Base-by-base conservation (phyloP, 2,329 filamentous ascomycete genomes). In the Ophidiomyces ophidiicola region DNA sequence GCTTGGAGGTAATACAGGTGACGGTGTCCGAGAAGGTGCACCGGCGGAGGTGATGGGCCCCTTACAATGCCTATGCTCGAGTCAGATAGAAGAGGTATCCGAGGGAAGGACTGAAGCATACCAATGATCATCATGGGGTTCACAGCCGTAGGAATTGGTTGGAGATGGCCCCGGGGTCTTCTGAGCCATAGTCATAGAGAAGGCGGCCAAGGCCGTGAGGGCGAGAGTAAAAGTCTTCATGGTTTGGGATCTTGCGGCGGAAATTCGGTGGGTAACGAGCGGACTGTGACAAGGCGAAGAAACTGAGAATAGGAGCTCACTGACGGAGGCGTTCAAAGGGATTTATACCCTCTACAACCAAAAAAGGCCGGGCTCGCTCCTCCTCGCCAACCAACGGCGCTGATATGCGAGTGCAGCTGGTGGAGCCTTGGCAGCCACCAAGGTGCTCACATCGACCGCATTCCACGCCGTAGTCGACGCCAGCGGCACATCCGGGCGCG, bases 81-180 rank as follows among this genome's bases (percentile, higher is more conserved):
- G 11, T n/a, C 4, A 7, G 10, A 14, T 19, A 15, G 6, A 17
- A 8, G 15, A 3, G 3, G 18, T 11, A 12, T 10, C n/a, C 6
- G 25, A 20, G 20, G 6, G 6, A 12, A 2, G 17, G n/a, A 23
- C n/a, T n/a, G 14, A n/a, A 25, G 14, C 44, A 32, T 32, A 46
- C 46, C 46, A 48, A 23, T 48, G 44, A 35, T 48, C 46, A 8
- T 41, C 44, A 37, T 48, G 44, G 6, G 45, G 45, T n/a, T 46
- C 38, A 8, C 45, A 47, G 15, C 45, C 47, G 12, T 40, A 30
- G 14, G 44, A 58, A 11, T 48, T 53, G 4, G 54, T 57, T n/a
- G 55, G 55, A 14, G 51, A 55, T 18, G 53, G 53, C 11, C 50
- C 52, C 0, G 51, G 51, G n/a, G 50, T 46, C 20, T 52, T 44